phyloP scores from a whole-genome alignment of 805 yeast species.

The Saccharomyces cerevisiae region DNA sequence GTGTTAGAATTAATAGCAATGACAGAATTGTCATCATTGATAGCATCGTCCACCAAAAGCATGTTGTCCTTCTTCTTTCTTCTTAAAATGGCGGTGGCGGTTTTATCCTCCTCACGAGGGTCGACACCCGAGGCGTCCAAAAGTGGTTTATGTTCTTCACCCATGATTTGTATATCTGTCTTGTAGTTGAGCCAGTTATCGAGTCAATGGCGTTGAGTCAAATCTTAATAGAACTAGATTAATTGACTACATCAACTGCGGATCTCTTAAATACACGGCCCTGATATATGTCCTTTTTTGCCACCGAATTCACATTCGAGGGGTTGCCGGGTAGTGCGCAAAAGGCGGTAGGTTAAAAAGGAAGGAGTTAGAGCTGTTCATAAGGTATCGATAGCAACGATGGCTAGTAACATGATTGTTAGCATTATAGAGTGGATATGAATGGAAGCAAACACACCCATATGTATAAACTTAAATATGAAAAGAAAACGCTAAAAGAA shows the following conservation, averaged over 20 bases:
- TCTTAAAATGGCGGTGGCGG: slow-evolving; percentile 96
- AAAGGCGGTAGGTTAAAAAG: background rate
- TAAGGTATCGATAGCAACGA: background rate
- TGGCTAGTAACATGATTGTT: background rate
- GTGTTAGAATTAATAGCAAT: slow-evolving; percentile 92
- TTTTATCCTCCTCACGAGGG: slow-evolving; percentile 50
- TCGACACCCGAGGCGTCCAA: slow-evolving; percentile 63
- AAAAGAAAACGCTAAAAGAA: background rate
- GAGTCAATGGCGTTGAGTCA: background rate
- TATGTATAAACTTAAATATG: background rate
- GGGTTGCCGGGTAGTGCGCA: background rate
- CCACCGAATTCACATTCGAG: background rate
- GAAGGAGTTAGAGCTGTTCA: background rate
- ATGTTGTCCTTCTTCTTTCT: slow-evolving; percentile 97
- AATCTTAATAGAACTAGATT: background rate
- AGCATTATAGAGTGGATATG: background rate
- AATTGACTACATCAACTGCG: background rate
- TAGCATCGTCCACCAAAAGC: slow-evolving; percentile 91
- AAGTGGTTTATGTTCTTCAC: slow-evolving; percentile 37
- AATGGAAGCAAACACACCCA: background rate
- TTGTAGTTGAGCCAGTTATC: background rate
- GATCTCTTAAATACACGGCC: background rate
- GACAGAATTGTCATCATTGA: slow-evolving; percentile 93
- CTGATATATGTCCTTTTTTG: background rate
- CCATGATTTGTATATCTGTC: slow-evolving; percentile 15